Evolutionary conservation across 2,329 filamentous ascomycete species (phyloP).

Genomic region (Arthrobotrys megalospora): DNA sequence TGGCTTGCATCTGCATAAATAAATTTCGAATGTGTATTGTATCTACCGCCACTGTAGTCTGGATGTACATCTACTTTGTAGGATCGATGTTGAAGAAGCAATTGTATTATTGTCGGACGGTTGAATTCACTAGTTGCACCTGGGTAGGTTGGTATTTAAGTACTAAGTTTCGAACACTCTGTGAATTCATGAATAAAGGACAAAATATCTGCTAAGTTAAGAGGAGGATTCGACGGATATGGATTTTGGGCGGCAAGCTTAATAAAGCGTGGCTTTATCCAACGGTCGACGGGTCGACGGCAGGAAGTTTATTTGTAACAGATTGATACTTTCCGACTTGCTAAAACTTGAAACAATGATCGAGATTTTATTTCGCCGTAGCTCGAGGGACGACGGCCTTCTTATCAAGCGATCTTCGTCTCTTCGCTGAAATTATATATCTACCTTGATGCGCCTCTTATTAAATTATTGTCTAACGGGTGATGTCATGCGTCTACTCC

Average conservation of each 20-base stretch:
- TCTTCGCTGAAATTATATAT: background rate
- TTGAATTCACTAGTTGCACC: constrained; percentile 1
- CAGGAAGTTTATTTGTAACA: background rate
- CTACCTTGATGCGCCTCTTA: background rate
- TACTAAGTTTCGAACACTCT: background rate
- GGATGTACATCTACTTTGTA: background rate
- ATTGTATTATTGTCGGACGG: constrained; percentile 3
- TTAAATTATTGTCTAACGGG: constrained; percentile 10
- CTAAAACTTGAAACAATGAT: constrained; percentile 7
- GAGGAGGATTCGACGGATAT: constrained; percentile 19
- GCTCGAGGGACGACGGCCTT: constrained; percentile 5
- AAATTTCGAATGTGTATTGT: background rate
- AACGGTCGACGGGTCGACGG: background rate
- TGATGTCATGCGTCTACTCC: constrained; percentile 29
- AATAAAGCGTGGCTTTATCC: constrained; percentile 5
- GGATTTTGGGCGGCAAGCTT: constrained; percentile 6
- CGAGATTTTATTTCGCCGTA: constrained; percentile 7
- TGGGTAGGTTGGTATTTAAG: constrained; percentile 6
- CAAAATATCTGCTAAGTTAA: constrained; percentile 11
- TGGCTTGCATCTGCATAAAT: constrained; percentile 10
- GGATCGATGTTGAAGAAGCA: constrained; percentile 14
- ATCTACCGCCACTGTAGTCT: constrained; percentile 3
- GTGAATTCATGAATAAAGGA: background rate
- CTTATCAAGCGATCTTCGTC: background rate
- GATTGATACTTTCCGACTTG: background rate